phyloP scores from a whole-genome alignment of 2,329 filamentous ascomycete genomes.

The Cordyceps cateniannulata region DNA sequence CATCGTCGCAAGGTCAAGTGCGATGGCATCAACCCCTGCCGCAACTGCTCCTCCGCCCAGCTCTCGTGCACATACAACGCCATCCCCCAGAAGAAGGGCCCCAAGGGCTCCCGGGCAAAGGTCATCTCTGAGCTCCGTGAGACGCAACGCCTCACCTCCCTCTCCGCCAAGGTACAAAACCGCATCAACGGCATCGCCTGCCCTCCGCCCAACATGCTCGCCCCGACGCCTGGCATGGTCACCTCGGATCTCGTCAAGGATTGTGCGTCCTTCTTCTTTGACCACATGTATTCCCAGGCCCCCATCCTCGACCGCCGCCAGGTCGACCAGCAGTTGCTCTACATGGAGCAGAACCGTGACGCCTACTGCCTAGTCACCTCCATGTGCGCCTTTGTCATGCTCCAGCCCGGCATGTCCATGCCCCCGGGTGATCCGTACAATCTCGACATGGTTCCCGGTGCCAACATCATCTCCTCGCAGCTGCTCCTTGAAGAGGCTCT shows the following conservation, averaged over 20 bases:
- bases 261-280: conserved; percentile 63
- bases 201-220: conserved; percentile 38
- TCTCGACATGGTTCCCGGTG: conserved; percentile 50
- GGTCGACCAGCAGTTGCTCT: conserved; percentile 51
- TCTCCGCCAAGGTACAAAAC: conserved; percentile 55
- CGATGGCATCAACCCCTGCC: conserved; percentile 63
- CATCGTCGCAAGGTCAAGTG: conserved; percentile 71
- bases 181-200: conserved; percentile 50
- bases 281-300: conserved; percentile 57
- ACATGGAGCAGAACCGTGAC: conserved; percentile 56
- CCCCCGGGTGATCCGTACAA: conserved; percentile 50
- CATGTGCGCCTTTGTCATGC: conserved; percentile 61
- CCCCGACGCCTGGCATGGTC: conserved; percentile 54
- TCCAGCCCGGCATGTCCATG: conserved; percentile 61
- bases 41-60: conserved; percentile 61
- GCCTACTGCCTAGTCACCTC: conserved; percentile 58
- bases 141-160: conserved; percentile 59
- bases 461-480: conserved; percentile 57
- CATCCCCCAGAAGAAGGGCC: conserved; percentile 69
- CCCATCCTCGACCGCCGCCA: conserved; percentile 55
- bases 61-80: conserved; percentile 68
- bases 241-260: conserved; percentile 58
- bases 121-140: conserved; percentile 68
- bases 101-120: conserved; percentile 67
- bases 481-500: conserved; percentile 62